These are phyloP conservation scores for Skeletonema potamos DNA, from an alignment of 108 stramenopile genomes.

Conservation along the genomic window DNA sequence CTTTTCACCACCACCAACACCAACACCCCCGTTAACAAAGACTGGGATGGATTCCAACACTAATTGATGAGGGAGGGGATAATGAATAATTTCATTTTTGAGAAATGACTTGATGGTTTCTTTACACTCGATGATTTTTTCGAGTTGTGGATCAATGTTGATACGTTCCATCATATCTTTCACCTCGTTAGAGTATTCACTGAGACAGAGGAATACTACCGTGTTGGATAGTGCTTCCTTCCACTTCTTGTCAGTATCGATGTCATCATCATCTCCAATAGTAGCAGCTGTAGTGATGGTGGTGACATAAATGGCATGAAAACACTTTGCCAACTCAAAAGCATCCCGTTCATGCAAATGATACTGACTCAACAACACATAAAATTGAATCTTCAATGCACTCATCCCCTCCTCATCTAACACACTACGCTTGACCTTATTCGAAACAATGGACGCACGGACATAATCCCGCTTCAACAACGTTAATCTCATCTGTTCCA, in stretches of 20 bases:
- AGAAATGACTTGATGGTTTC: slow-evolving; percentile 61
- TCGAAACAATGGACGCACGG: slow-evolving; percentile 91
- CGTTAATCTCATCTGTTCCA: slow-evolving; percentile 97
- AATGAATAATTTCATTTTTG: slow-evolving; percentile 91
- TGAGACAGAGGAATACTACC: slow-evolving; percentile 86
- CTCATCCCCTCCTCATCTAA: slow-evolving; percentile 90
- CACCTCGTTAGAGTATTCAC: slow-evolving; percentile 83
- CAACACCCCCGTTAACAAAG: slow-evolving; percentile 54
- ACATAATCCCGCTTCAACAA: slow-evolving; percentile 94
- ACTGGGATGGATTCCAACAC: slow-evolving; percentile 70
- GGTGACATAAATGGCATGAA: slow-evolving; percentile 89
- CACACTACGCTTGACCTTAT: slow-evolving; percentile 91
- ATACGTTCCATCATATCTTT: slow-evolving; percentile 92
- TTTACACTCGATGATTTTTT: slow-evolving; percentile 63
- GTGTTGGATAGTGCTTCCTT: slow-evolving; percentile 81
- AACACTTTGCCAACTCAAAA: slow-evolving; percentile 90
- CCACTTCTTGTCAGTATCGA: slow-evolving; percentile 68
- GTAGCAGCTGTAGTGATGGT: slow-evolving; percentile 7
- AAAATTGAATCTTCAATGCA: slow-evolving; percentile 90
- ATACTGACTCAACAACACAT: slow-evolving; percentile 87
- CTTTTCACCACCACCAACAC: too few relatives aligned
- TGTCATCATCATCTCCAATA: slow-evolving; percentile 2
- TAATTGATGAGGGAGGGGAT: slow-evolving; percentile 79
- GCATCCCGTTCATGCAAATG: slow-evolving; percentile 92
- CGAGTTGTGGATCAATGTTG: slow-evolving; percentile 68